These are phyloP conservation scores for Lathyrus tuberosus DNA, from an alignment of 306 rosid species.

Conservation along the genomic window DNA sequence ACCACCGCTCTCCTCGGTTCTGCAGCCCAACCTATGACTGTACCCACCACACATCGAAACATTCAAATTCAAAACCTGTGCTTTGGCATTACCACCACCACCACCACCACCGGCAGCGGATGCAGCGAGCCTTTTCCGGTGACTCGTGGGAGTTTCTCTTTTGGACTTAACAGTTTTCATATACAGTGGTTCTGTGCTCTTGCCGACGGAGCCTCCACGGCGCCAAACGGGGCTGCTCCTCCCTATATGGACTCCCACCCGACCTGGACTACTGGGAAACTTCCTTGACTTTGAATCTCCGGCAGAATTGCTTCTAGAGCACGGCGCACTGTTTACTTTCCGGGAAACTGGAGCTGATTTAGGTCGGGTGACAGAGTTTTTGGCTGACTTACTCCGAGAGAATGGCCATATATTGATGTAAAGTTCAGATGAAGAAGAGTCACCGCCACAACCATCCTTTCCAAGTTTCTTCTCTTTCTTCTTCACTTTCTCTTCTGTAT, in stretches of 20 bases:
- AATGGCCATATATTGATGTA: conserved; percentile 95
- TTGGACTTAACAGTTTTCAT: conserved; percentile 47
- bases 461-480: conserved; percentile 60
- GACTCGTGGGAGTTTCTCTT: conserved; percentile 44
- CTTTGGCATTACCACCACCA: conserved; percentile 33
- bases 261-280: conserved; percentile 80
- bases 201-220: conserved; percentile 50
- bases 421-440: conserved; percentile 65
- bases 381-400: conserved; percentile 83
- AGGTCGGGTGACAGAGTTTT: conserved; percentile 58
- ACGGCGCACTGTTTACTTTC: conserved; percentile 87
- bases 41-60: conserved; percentile 77
- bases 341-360: conserved; percentile 48
- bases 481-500: conserved; percentile 43
- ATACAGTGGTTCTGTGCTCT: conserved; percentile 39
- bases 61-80: conserved; percentile 62
- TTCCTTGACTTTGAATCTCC: conserved; percentile 86
- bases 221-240: conserved; percentile 97
- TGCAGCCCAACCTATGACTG: conserved; percentile 53
- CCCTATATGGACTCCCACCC: conserved; percentile 75
- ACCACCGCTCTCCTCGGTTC: conserved; percentile 54
- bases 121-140: conserved; percentile 43
- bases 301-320: conserved; percentile 86
- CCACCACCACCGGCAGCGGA: neutral
- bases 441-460: neutral